phyloP scores from a whole-genome alignment of 495 filamentous ascomycete genomes.

The Tricharina praecox region DNA sequence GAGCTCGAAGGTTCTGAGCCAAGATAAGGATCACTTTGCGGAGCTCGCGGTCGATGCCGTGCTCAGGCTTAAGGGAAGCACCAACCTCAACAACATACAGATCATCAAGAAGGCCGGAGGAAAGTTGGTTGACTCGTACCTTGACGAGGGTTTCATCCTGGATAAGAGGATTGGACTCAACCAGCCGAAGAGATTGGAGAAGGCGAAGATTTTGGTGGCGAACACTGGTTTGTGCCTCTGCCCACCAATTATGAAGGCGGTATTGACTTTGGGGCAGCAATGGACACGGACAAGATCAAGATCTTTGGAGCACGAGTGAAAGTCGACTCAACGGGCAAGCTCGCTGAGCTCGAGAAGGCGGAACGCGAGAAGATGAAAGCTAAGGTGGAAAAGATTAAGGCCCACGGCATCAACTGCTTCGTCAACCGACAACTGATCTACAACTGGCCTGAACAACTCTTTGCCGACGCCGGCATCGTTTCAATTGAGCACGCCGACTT shows the following conservation, averaged over 20 bases:
- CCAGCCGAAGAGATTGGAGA: conserved; percentile 91
- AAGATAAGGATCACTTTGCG: conserved; percentile 85
- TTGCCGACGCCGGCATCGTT: conserved; percentile 91
- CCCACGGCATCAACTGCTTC: conserved; percentile 98
- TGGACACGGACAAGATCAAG: conserved; percentile 99
- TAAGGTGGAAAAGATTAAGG: conserved; percentile 97
- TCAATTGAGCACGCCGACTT: conserved; percentile 99
- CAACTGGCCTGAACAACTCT: conserved; percentile 99
- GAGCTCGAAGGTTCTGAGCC: conserved; percentile 89
- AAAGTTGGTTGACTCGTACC: conserved; percentile 89
- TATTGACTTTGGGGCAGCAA: too few species aligned
- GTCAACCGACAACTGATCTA: conserved; percentile 98
- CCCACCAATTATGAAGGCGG: too few species aligned
- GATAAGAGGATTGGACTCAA: conserved; percentile 99
- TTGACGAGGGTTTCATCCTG: conserved; percentile 94
- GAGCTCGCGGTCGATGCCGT: conserved; percentile 85
- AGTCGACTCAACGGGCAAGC: conserved; percentile 83
- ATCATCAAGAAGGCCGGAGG: conserved; percentile 99
- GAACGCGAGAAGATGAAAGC: conserved; percentile 98
- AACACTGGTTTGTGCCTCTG: conserved; percentile 54
- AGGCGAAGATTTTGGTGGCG: conserved; percentile 91
- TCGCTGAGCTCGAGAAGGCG: conserved; percentile 91
- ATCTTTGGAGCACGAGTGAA: conserved; percentile 95
- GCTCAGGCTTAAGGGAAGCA: conserved; percentile 72
- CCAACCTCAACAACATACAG: conserved; percentile 93